Percentiles rank a stretch among this genome's conserved stretches.
Conservation (phyloP, 176 grass and related monocot genomes). For the Musa beccarii region DNA sequence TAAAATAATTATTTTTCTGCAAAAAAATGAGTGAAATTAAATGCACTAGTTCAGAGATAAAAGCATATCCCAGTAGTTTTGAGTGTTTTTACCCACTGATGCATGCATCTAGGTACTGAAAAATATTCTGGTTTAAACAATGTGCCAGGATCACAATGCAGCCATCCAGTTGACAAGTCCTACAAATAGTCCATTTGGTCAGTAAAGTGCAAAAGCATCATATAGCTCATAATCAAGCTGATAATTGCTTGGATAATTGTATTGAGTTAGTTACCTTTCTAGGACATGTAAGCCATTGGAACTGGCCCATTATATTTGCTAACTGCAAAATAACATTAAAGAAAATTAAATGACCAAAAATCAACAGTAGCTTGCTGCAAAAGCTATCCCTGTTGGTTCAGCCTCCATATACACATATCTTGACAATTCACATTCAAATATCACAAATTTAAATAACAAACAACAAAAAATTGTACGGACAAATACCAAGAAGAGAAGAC, state of each 20-base stretch:
- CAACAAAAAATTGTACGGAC: neutral
- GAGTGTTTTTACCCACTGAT: constrained; percentile 40
- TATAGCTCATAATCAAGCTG: constrained; percentile 5
- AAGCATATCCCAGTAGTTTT: neutral
- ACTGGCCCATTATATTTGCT: constrained; percentile 83
- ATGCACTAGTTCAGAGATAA: neutral
- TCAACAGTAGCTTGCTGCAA: no score
- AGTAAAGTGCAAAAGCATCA: neutral
- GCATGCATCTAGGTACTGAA: constrained; percentile 40
- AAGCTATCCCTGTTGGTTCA: neutral
- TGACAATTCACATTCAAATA: neutral
- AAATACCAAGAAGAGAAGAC: neutral
- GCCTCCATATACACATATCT: neutral
- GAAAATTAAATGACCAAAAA: no score
- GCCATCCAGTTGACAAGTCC: constrained; percentile 81
- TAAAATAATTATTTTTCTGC: neutral
- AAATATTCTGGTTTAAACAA: constrained; percentile 77
- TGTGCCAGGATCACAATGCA: constrained; percentile 67
- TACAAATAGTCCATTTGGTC: constrained; percentile 31
- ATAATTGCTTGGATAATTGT: constrained; percentile 5
- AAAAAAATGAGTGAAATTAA: neutral
- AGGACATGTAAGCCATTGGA: constrained; percentile 83
- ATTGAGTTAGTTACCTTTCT: constrained; percentile 48
- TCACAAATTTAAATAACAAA: neutral
- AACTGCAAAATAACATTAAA: constrained; percentile 41